Evolutionary conservation across 768 basidiomycete genomes (phyloP), one percentile per base, ranked within the genome.

Genomic region (Sporobolomyces phaffii): DNA sequence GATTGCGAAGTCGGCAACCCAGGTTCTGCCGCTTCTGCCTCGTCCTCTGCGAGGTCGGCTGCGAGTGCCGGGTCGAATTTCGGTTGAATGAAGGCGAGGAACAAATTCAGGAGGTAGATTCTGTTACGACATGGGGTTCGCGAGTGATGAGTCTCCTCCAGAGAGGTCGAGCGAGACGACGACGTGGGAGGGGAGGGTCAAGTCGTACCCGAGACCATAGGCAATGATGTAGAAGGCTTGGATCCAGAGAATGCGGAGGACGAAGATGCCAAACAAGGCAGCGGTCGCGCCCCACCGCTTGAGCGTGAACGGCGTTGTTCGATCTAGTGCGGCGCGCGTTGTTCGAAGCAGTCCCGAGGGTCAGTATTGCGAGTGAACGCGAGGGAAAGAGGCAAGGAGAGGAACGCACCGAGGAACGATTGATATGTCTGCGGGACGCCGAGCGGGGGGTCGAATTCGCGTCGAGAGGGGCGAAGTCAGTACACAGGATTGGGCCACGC

Each of bases 41-140:
- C 93, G 72, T 93, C 89, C 2, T 91, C 96, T 69, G 90, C 82
- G 17, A 97, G 81, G 77, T 99, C 96, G 50, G 90, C 90, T 71
- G 92, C 88, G 36, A 97, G 80, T 2, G 93, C 94, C 1, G 96
- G 94, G 78, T 99, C 96, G 77, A 99, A 98, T 77, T 88, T 90
- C 38, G 96, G 96, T 81, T 97, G 93, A 22, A 99, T 82, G 82
- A 99, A 99, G 2, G 96, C 94, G 72, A 99, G 84, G 60, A 99
- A 85, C 59, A 99, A 85, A 80, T 99, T 73, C 45, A 73, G 54
- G 54, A 73, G 72, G 68, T 70, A 73, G 60, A 74, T 73, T n/a
- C 64, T 67, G 56, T 2, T 24, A 44, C 1, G 18, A 18, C 10
- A 20, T 9, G 31, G 50, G 20, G 22, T 54, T 38, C 49, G 44